Evolutionary conservation across 768 basidiomycete genomes (phyloP).

Genomic region (Terana coerulea): DNA sequence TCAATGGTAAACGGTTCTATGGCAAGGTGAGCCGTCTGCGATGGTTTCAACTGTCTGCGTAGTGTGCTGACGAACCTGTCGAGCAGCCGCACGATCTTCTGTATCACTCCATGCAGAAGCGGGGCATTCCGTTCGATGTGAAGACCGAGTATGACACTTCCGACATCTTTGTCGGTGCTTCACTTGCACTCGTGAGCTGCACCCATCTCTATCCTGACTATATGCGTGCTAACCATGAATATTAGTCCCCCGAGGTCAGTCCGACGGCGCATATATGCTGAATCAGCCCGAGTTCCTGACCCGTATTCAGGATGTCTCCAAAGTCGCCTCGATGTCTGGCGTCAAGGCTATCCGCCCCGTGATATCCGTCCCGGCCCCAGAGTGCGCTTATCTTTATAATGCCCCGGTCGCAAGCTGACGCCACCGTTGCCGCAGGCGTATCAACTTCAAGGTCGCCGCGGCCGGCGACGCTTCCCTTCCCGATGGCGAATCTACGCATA

Average conservation of each 20-base stretch:
- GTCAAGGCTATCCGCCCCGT: slow-evolving; percentile 55
- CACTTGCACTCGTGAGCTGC: slow-evolving; percentile 42
- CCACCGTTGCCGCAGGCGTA: slow-evolving; percentile 34
- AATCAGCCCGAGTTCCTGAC: slow-evolving; percentile 12
- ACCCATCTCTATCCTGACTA: background rate
- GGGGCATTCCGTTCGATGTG: slow-evolving; percentile 41
- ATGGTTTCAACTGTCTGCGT: background rate
- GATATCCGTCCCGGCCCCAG: slow-evolving; percentile 35
- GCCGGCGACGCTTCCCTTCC: slow-evolving; percentile 37
- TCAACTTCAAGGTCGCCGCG: slow-evolving; percentile 35
- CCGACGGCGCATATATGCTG: background rate
- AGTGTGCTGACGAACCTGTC: background rate
- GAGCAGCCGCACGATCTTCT: slow-evolving; percentile 44
- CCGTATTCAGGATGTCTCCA: slow-evolving; percentile 41
- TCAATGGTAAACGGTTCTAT: slow-evolving; percentile 16
- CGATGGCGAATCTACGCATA: slow-evolving; percentile 46
- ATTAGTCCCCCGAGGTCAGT: background rate
- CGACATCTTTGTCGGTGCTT: slow-evolving; percentile 55
- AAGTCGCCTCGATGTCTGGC: slow-evolving; percentile 42
- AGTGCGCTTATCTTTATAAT: too few species aligned
- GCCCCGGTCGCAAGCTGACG: too few species aligned
- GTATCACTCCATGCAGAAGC: slow-evolving; percentile 41
- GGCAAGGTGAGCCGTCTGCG: slow-evolving; percentile 7
- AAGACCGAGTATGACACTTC: slow-evolving; percentile 46
- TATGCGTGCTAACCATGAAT: background rate